Conservation (phyloP, 2,329 filamentous ascomycete genomes). For the Alternaria hordeiaustralica region DNA sequence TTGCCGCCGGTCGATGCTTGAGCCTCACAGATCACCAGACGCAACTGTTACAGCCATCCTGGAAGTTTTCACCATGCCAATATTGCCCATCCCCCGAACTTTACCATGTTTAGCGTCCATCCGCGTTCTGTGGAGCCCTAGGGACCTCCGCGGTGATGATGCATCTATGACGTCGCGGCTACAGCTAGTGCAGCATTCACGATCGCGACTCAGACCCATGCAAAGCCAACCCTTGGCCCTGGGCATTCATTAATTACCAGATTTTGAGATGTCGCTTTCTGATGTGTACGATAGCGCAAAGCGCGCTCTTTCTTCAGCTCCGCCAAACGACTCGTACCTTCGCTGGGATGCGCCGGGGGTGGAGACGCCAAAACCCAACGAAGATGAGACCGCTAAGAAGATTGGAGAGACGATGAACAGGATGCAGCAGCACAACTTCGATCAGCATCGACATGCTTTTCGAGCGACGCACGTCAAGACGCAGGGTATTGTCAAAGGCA, state of each 20-base stretch:
- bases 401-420: conserved; percentile 48
- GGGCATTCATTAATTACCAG: neutral
- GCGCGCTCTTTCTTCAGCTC: conserved; percentile 24
- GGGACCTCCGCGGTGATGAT: conserved; percentile 8
- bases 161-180: conserved; percentile 13
- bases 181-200: neutral
- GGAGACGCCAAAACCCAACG: conserved; percentile 37
- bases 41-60: neutral
- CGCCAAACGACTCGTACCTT: conserved; percentile 30
- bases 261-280: conserved; percentile 8
- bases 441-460: conserved; percentile 47
- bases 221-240: neutral
- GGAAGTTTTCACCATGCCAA: neutral
- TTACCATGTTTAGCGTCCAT: neutral
- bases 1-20: neutral
- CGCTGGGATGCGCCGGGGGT: conserved; percentile 44
- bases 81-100: neutral
- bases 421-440: conserved; percentile 52
- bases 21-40: neutral
- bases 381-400: conserved; percentile 44
- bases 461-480: conserved; percentile 45
- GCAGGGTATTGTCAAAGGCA: conserved; percentile 33
- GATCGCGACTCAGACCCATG: neutral
- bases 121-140: neutral
- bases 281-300: conserved; percentile 15